phyloP scores from a whole-genome alignment of 495 filamentous ascomycete species.

The Hypoxylon subgilvum region DNA sequence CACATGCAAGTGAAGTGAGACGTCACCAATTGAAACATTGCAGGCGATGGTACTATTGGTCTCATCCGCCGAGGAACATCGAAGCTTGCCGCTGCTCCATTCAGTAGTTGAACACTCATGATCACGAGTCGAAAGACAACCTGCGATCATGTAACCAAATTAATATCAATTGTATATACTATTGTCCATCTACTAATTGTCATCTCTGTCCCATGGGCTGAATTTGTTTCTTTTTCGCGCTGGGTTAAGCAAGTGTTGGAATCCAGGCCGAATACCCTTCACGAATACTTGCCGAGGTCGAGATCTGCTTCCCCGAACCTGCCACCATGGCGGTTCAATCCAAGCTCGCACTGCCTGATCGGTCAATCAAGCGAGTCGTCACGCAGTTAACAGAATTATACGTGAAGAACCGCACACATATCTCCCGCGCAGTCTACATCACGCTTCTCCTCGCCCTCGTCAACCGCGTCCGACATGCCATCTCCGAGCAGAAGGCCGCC shows the following conservation, averaged over 20 bases:
- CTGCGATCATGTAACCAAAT: constrained; percentile 34
- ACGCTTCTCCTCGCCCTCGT: constrained; percentile 87
- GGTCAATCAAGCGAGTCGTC: constrained; percentile 75
- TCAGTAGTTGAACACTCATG: constrained; percentile 1
- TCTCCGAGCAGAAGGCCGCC: constrained; percentile 90
- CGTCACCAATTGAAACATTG: constrained; percentile 36
- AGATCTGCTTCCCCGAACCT: constrained; percentile 8
- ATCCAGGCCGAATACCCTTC: background rate
- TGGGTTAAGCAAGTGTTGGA: constrained; percentile 19
- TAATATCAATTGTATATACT: constrained; percentile 20
- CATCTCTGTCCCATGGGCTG: constrained; percentile 7
- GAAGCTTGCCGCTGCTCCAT: constrained; percentile 2
- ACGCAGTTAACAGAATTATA: constrained; percentile 77
- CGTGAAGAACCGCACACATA: constrained; percentile 81
- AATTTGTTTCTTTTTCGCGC: background rate
- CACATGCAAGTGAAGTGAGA: constrained; percentile 39
- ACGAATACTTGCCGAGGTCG: too few relatives aligned
- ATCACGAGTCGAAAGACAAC: too few relatives aligned
- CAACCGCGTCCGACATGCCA: constrained; percentile 88
- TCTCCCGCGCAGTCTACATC: constrained; percentile 90
- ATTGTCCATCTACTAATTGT: constrained; percentile 5
- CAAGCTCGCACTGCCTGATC: constrained; percentile 70
- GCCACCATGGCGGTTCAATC: constrained; percentile 78
- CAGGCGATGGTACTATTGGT: constrained; percentile 29
- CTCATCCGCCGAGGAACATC: constrained; percentile 40